Conservation (phyloP, 2,329 filamentous ascomycete genomes). For the Epichloe sylvatica region DNA sequence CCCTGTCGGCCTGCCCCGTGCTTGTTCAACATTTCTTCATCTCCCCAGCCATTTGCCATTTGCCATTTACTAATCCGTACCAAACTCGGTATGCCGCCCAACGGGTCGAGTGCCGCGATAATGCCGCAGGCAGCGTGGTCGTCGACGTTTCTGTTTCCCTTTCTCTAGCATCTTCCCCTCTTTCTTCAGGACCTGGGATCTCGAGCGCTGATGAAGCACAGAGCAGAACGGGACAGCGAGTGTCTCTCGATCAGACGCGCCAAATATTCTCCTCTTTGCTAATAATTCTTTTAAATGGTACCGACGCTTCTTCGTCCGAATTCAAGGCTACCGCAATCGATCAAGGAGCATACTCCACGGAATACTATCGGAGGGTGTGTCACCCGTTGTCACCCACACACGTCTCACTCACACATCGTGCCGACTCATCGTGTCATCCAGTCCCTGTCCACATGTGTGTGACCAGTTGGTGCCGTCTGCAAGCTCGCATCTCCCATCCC, state of each 20-base stretch:
- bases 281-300: no score
- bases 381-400: neutral
- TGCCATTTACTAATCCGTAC: no score
- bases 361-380: neutral
- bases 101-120: neutral
- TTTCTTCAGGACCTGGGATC: neutral
- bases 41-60: neutral
- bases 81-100: neutral
- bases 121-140: no score
- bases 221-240: neutral
- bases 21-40: no score
- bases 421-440: constrained; percentile 6
- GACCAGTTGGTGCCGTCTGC: constrained; percentile 12
- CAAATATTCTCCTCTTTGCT: no score
- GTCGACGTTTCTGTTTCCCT: no score
- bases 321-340: no score
- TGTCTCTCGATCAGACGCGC: neutral
- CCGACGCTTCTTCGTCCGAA: no score
- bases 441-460: constrained; percentile 12
- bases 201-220: neutral
- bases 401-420: neutral
- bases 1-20: no score
- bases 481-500: constrained; percentile 15
- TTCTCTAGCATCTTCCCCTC: no score
- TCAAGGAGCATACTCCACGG: no score